Evolutionary conservation across 108 stramenopile species (phyloP).

Genomic region (Fragilaria radians): DNA sequence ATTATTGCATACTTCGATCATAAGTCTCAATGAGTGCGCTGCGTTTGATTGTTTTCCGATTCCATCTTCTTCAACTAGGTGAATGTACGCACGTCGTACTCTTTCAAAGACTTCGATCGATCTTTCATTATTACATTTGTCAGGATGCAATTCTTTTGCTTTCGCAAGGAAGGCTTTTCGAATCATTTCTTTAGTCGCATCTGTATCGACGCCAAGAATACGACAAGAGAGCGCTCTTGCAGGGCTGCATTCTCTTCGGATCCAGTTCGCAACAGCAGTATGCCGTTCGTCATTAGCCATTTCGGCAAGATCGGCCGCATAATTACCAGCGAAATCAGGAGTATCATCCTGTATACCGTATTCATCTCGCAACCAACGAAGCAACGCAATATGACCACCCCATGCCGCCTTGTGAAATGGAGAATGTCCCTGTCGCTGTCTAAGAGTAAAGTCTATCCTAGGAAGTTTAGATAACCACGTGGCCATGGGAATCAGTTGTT

Average conservation of each 20-base stretch:
- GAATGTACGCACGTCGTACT: slow-evolving; percentile 33
- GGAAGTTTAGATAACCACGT: slow-evolving; percentile 19
- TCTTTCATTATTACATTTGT: slow-evolving; percentile 20
- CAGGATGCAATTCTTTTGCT: slow-evolving; percentile 60
- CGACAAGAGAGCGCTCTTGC: slow-evolving; percentile 43
- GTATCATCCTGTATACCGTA: slow-evolving; percentile 58
- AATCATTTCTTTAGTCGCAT: slow-evolving; percentile 12
- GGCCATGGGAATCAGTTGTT: slow-evolving; percentile 26
- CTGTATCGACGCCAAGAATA: slow-evolving; percentile 25
- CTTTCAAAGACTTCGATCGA: slow-evolving; percentile 19
- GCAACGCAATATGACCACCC: slow-evolving; percentile 65
- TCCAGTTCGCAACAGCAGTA: slow-evolving; percentile 33
- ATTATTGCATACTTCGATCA: slow-evolving; percentile 19
- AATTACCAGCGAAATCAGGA: slow-evolving; percentile 72
- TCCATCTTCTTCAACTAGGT: slow-evolving; percentile 35
- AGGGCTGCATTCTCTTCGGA: slow-evolving; percentile 49
- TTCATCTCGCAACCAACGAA: slow-evolving; percentile 49
- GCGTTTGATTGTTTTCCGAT: slow-evolving; percentile 42
- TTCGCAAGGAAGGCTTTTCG: slow-evolving; percentile 43
- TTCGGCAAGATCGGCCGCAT: slow-evolving; percentile 70
- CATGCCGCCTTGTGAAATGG: slow-evolving; percentile 78
- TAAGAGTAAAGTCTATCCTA: background rate
- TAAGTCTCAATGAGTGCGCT: slow-evolving; percentile 33
- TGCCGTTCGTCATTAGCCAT: slow-evolving; percentile 70
- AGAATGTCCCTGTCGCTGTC: slow-evolving; percentile 57